Percentiles rank a stretch among this genome's conserved stretches.
phyloP scores from a whole-genome alignment of 75 land plant genomes.

The Picea sitchensis region DNA sequence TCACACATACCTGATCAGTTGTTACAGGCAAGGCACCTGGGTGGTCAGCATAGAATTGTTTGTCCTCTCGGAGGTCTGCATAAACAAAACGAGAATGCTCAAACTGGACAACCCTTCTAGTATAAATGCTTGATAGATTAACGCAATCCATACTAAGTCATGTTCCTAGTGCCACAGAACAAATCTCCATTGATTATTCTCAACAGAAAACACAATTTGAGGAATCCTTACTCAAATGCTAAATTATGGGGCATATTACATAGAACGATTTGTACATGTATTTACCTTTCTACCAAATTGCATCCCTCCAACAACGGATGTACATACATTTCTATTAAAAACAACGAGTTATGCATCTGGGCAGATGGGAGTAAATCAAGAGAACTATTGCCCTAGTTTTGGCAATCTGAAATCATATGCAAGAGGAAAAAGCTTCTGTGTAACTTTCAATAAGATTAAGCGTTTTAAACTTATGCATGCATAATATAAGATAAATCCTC shows the following conservation, averaged over 20 bases:
- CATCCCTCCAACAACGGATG: not conserved
- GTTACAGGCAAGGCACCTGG: conserved; percentile 67
- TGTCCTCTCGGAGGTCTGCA: conserved; percentile 84
- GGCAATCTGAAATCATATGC: too few relatives aligned
- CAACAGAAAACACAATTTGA: not conserved
- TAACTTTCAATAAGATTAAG: too few relatives aligned
- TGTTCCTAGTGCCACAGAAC: not conserved
- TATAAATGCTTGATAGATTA: not conserved
- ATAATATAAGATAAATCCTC: too few relatives aligned
- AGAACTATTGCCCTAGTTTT: too few relatives aligned
- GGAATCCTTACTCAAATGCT: not conserved
- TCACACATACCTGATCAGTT: conserved; percentile 49
- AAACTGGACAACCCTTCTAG: not conserved
- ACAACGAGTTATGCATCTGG: not conserved
- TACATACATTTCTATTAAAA: not conserved
- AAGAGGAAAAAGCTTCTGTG: too few relatives aligned
- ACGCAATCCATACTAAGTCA: not conserved
- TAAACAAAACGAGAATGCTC: not conserved
- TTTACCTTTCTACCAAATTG: not conserved
- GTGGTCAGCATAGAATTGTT: conserved; percentile 68
- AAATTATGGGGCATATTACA: not conserved
- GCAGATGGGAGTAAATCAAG: too few relatives aligned
- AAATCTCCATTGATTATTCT: not conserved
- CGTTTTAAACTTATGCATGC: too few relatives aligned
- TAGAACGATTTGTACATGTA: not conserved